A percentile compares a stretch with the other conserved stretches of the same genome.
Conservation (phyloP, 2,329 filamentous ascomycete species). For the Aspergillus calidoustus region DNA sequence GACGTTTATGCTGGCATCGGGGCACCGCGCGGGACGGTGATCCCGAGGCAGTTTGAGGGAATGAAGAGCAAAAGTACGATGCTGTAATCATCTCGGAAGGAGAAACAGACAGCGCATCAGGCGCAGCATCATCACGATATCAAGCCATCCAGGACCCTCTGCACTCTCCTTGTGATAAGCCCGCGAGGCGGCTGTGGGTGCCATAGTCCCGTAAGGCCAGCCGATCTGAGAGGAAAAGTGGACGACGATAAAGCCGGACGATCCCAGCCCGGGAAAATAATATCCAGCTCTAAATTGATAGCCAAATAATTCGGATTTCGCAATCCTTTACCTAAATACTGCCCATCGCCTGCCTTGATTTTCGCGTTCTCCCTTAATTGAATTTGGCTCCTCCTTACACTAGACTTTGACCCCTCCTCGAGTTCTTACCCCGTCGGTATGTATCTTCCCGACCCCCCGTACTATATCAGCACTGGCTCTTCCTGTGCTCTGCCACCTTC, state of each 20-base stretch:
- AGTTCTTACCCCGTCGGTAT: not conserved
- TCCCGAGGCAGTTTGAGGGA: not conserved
- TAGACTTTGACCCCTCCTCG: not conserved
- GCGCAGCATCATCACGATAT: not conserved
- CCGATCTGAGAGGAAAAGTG: constrained; percentile 20
- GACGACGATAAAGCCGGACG: constrained; percentile 17
- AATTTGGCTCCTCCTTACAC: not conserved
- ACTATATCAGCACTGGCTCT: not conserved
- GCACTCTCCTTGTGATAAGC: constrained; percentile 12
- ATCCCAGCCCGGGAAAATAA: constrained; percentile 16
- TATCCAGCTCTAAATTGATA: constrained; percentile 2
- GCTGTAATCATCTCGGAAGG: not conserved
- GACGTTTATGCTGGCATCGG: not conserved
- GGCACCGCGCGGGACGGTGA: not conserved
- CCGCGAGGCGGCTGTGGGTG: constrained; percentile 3
- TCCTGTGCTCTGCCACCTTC: not conserved
- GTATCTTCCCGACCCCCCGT: not conserved
- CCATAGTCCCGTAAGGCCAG: constrained; percentile 10
- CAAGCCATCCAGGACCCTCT: not conserved
- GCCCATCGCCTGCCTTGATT: not conserved
- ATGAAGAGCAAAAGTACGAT: not conserved
- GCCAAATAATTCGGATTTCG: not conserved
- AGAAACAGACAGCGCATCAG: not conserved
- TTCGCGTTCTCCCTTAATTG: not conserved
- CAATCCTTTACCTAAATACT: not conserved